Conservation (phyloP, 768 basidiomycete genomes). For the Phylloporus arenicola region DNA sequence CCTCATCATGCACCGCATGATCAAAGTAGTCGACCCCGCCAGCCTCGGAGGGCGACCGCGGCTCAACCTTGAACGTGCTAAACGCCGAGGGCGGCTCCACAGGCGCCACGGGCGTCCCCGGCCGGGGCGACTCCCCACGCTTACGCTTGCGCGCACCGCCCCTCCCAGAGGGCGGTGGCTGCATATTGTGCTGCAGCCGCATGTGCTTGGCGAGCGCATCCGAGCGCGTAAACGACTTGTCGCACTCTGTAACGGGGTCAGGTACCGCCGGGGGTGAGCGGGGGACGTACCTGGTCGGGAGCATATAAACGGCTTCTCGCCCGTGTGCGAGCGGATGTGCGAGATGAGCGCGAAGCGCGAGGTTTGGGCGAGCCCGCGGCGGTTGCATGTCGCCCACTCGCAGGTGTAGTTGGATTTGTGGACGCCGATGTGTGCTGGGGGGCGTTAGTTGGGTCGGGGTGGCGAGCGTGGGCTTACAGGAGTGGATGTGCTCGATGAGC, state of each 20-base stretch:
- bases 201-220: slow-evolving; percentile 92
- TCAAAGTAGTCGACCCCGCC: slow-evolving; percentile 34
- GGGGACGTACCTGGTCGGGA: slow-evolving; percentile 58
- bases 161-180: slow-evolving; percentile 65
- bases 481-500: slow-evolving; percentile 79
- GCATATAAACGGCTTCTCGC: slow-evolving; percentile 91
- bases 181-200: slow-evolving; percentile 80
- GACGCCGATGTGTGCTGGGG: slow-evolving; percentile 70
- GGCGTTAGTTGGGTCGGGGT: background rate
- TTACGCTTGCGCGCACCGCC: slow-evolving; percentile 71
- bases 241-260: slow-evolving; percentile 59
- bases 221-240: slow-evolving; percentile 91
- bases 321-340: slow-evolving; percentile 88
- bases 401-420: slow-evolving; percentile 85
- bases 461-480: slow-evolving; percentile 44
- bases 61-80: slow-evolving; percentile 63
- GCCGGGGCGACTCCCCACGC: slow-evolving; percentile 36
- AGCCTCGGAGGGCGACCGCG: slow-evolving; percentile 38
- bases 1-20: slow-evolving; percentile 14
- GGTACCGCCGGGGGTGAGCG: too few species aligned
- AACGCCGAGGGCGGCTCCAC: slow-evolving; percentile 35
- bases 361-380: slow-evolving; percentile 78
- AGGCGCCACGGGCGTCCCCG: slow-evolving; percentile 15
- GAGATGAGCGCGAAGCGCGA: slow-evolving; percentile 88
- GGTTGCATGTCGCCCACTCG: slow-evolving; percentile 79